Evolutionary conservation across 352 stramenopile genomes (phyloP).

Genomic region (Phytophthora quininea): DNA sequence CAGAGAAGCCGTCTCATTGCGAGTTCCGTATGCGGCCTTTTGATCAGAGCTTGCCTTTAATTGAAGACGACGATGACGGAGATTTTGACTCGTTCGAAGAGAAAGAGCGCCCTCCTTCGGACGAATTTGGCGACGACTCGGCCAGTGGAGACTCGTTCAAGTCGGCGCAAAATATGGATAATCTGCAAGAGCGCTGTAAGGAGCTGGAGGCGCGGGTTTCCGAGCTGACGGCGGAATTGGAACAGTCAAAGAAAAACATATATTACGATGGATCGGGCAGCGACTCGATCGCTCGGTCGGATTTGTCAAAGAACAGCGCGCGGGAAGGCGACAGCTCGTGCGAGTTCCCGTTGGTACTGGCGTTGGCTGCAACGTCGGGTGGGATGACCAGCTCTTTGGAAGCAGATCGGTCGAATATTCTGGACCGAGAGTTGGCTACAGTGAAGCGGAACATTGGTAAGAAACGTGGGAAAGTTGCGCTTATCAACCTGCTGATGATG

Average conservation of each 20-base stretch:
- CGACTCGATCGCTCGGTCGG: conserved; percentile 66
- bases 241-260: conserved; percentile 73
- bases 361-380: conserved; percentile 73
- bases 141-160: conserved; percentile 23
- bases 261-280: conserved; percentile 77
- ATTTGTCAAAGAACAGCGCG: conserved; percentile 72
- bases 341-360: conserved; percentile 84
- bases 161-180: conserved; percentile 46
- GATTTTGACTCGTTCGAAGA: conserved; percentile 36
- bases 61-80: conserved; percentile 51
- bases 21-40: conserved; percentile 89
- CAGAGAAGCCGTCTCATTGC: conserved; percentile 89
- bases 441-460: conserved; percentile 59
- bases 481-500: background rate
- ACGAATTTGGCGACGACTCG: conserved; percentile 40
- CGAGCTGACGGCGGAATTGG: conserved; percentile 70
- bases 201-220: conserved; percentile 70
- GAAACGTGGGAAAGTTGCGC: background rate
- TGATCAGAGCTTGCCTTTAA: conserved; percentile 78
- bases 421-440: conserved; percentile 64
- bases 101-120: conserved; percentile 32
- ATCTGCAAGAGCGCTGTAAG: conserved; percentile 70
- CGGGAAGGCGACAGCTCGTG: conserved; percentile 74
- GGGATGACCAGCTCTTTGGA: conserved; percentile 77
- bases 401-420: conserved; percentile 60